Base-by-base conservation (phyloP, 805 yeast genomes). In the Candida dajiaensis region DNA sequence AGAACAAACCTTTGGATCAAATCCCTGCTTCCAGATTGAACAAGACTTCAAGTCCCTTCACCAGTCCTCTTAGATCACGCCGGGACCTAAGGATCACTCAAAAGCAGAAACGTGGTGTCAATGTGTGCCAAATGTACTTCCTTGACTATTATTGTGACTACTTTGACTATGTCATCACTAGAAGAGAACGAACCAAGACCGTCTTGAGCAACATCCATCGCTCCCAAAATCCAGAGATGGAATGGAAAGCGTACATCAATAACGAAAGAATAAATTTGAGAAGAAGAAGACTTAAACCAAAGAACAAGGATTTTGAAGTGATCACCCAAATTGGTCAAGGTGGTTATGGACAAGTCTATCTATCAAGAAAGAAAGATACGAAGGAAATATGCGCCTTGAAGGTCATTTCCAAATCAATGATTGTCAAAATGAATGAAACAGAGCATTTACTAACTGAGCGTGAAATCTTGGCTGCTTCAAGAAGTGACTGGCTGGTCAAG, bases 271-370 rank as follows among this genome's bases (percentile, higher is more conserved):
- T 88, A 9, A 76, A 81, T 42, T 71, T 94, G 57, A 78, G 99
- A 55, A 89, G 89, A 63, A 78, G 97, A 61, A 78, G 99, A 62
- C 74, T 89, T 49, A 88, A 89, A 66, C 96, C 97, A 31, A 87
- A 85, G 63, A 94, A 90, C 62, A 90, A 90, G 56, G 99, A 94
- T 66, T 94, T 94, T 63, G 95, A 89, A 63, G 87, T 92, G 73
- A 84, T 94, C 54, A 94, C 99, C 1, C 99, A 94, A 70, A 97
- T 94, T 28, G 99, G 99, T 13, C 99, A 94, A 71, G 99, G 99
- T 61, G 99, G 99, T 3, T 94, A 94, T 62, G 99, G 99, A 21
- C 97, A 94, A 68, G 99, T 94, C n/a, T 94, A 88, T 59, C 70
- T 94, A 51, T 97, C 99, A 1, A 78, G 90, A 55, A 94, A 94